phyloP scores from a whole-genome alignment of 2,329 filamentous ascomycete genomes.

The Ambrosiella beaveri region DNA sequence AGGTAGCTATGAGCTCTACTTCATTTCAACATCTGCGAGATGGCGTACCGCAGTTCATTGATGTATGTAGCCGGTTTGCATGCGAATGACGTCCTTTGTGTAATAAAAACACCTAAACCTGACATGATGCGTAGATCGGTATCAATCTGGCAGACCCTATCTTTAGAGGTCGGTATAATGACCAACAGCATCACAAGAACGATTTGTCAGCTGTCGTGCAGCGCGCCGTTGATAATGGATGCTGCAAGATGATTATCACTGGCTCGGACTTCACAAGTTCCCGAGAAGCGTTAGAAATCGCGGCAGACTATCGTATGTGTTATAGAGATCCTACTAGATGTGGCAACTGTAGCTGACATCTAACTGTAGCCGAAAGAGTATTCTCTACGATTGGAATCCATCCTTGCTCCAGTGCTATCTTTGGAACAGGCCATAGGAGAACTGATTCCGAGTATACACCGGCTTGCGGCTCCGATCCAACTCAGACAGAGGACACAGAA shows the following conservation, averaged over 20 bases:
- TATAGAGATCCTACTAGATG: neutral
- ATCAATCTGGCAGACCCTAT: slow-evolving; percentile 93
- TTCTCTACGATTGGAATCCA: slow-evolving; percentile 90
- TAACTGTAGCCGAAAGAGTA: slow-evolving; percentile 49
- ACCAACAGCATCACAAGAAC: slow-evolving; percentile 54
- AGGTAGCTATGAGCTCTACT: neutral
- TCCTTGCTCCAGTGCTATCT: slow-evolving; percentile 69
- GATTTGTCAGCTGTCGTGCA: slow-evolving; percentile 64
- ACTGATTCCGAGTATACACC: slow-evolving; percentile 31
- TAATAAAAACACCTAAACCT: neutral
- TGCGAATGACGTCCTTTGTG: neutral
- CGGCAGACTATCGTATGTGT: slow-evolving; percentile 49
- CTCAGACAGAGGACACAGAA: slow-evolving; percentile 31
- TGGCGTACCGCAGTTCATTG: slow-evolving; percentile 36
- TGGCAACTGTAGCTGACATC: slow-evolving; percentile 10
- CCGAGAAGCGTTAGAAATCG: slow-evolving; percentile 53
- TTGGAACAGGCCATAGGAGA: slow-evolving; percentile 37
- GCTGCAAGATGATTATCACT: slow-evolving; percentile 79
- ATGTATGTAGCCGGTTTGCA: slow-evolving; percentile 29
- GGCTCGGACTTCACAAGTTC: slow-evolving; percentile 75
- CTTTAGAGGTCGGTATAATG: slow-evolving; percentile 70
- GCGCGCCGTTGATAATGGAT: slow-evolving; percentile 61
- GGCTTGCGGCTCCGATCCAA: slow-evolving; percentile 36
- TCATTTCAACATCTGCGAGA: slow-evolving; percentile 1
- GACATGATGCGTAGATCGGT: slow-evolving; percentile 43